Base-by-base conservation (phyloP, 176 grass and related monocot species). In the Ampelocalamus luodianensis region DNA sequence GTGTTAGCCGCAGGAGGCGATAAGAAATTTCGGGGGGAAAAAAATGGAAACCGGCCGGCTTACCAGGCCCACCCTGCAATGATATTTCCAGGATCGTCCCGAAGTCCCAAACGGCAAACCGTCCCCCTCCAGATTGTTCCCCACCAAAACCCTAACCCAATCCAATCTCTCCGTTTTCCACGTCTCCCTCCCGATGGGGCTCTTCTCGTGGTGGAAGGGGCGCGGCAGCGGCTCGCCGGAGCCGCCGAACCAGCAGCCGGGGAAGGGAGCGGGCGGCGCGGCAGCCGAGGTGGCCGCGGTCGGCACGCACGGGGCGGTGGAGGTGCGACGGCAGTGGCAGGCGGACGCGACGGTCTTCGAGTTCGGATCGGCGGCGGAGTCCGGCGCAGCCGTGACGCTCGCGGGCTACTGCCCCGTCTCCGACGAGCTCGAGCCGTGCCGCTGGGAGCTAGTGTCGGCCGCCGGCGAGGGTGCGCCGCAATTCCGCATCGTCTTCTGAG, bases 401-500 rank as follows among this genome's bases (percentile, higher is more conserved):
- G 89, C 92, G 2, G 95, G 95, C 0, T 95, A 95, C 85, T 97
- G 95, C 53, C 92, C 95, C 9, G 90, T 97, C 10, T 97, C 93
- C 0, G 95, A 97, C 59, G 92, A 93, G 48, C 85, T 97, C 48
- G 95, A 97, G 92, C 95, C 93, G 5, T 97, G 95, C 68, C 89
- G 93, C 73, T 97, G 95, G 95, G 91, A 93, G 83, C 84, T 97
- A 23, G 84, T 95, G 15, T 85, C 95, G 38, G 89, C 87, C 14
- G 15, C 84, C 1, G 87, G 86, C 0, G 87, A 87, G 18, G 80
- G 94, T 66, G 95, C 95, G 20, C 95, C 95, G 74, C 95, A 93
- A 46, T 93, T 98, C 93, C 93, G 95, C 69, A 95, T 98, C 77
- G 93, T 95, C 29, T 98, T 98, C 82, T 97, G 87, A 94, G 44